A percentile compares a stretch with the other conserved stretches of the same genome.
Conservation (phyloP, 176 grass and related monocot genomes). For the Aegilops tauschii region DNA sequence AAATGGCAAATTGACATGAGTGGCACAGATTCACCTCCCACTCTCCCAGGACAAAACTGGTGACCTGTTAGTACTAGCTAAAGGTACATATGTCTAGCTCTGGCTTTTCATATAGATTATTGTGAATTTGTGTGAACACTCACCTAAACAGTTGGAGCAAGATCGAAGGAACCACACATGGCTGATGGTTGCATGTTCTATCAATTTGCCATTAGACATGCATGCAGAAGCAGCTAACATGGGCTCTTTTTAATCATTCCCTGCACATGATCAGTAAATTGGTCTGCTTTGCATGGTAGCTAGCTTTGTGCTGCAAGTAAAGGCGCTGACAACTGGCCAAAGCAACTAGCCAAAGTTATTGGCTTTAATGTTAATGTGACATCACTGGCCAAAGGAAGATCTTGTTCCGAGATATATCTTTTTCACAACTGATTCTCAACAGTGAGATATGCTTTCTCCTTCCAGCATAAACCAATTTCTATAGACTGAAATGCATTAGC, state of each 20-base stretch:
- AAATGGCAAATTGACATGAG: constrained; percentile 33
- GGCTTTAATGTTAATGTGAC: constrained; percentile 60
- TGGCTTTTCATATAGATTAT: constrained; percentile 18
- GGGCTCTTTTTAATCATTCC: neutral
- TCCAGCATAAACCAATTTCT: neutral
- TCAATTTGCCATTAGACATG: neutral
- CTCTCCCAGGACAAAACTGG: neutral
- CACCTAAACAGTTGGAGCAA: constrained; percentile 27
- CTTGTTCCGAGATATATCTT: constrained; percentile 56
- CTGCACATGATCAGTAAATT: constrained; percentile 31
- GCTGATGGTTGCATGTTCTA: neutral
- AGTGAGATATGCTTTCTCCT: constrained; percentile 18
- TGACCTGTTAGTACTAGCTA: constrained; percentile 25
- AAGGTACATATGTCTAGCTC: constrained; percentile 11
- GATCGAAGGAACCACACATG: constrained; percentile 7
- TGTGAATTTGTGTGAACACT: neutral
- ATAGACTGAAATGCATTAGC: neutral
- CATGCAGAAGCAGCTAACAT: neutral
- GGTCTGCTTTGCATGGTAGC: constrained; percentile 36
- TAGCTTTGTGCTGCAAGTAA: constrained; percentile 41
- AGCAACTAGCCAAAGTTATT: constrained; percentile 41
- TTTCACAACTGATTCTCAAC: constrained; percentile 28
- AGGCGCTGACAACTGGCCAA: constrained; percentile 19
- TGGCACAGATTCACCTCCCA: constrained; percentile 29
- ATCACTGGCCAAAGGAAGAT: constrained; percentile 58